Evolutionary conservation across 2,329 filamentous ascomycete species (phyloP).

Genomic region (Phyllosticta capitalensis): DNA sequence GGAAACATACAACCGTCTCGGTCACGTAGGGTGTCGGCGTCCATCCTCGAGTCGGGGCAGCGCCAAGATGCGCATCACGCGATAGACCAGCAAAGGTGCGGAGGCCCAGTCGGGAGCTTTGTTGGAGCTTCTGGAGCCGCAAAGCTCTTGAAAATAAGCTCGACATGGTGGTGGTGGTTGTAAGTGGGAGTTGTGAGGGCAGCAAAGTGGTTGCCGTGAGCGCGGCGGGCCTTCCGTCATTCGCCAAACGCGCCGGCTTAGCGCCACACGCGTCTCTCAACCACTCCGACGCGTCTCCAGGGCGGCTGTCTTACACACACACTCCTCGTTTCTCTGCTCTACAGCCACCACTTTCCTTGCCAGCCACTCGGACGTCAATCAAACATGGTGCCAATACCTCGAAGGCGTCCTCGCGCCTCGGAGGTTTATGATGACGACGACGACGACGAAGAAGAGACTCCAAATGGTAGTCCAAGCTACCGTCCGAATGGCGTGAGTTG

Average conservation of each 20-base stretch:
- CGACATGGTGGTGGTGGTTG: slow-evolving; percentile 18
- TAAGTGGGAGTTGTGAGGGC: neutral
- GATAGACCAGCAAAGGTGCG: slow-evolving; percentile 18
- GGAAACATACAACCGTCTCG: slow-evolving; percentile 35
- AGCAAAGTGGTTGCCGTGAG: neutral
- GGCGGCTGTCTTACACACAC: neutral
- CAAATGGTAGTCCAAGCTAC: neutral
- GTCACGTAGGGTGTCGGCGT: slow-evolving; percentile 43
- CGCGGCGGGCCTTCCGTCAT: neutral
- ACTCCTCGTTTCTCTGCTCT: neutral
- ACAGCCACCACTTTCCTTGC: neutral
- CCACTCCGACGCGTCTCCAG: slow-evolving; percentile 7
- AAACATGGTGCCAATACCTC: slow-evolving; percentile 4
- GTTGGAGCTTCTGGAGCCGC: slow-evolving; percentile 15
- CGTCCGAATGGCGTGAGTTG: slow-evolving; percentile 4
- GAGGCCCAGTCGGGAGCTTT: slow-evolving; percentile 12
- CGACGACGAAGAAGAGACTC: neutral
- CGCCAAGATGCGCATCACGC: slow-evolving; percentile 9
- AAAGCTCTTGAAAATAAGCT: slow-evolving; percentile 20
- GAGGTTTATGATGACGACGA: neutral
- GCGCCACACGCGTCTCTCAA: slow-evolving; percentile 1
- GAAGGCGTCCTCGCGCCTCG: slow-evolving; percentile 3
- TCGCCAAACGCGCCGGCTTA: neutral
- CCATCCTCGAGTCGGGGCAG: slow-evolving; percentile 24
- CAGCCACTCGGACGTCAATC: neutral